Percentiles rank a stretch among this genome's conserved stretches.
phyloP scores from a whole-genome alignment of 441 rosid genomes.

The Daphne laureola region DNA sequence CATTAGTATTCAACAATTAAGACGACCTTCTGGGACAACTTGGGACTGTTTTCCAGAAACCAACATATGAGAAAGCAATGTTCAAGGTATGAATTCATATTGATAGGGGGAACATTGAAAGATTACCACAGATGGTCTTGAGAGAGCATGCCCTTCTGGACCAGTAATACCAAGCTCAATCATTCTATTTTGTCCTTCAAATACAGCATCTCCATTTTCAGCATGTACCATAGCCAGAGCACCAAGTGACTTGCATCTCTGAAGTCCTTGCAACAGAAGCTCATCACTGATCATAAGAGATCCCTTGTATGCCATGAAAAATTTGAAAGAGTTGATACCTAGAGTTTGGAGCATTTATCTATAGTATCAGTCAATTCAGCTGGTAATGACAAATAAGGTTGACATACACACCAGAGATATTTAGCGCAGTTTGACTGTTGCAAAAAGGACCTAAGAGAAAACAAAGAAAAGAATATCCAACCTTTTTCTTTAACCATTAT shows the following conservation, averaged over 20 bases:
- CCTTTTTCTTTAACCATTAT: conserved; percentile 83
- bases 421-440: not conserved
- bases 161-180: conserved; percentile 89
- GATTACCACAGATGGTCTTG: conserved; percentile 87
- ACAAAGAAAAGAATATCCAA: conserved; percentile 8
- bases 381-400: not conserved
- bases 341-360: conserved; percentile 11
- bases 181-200: conserved; percentile 90
- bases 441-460: conserved; percentile 12
- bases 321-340: conserved; percentile 98
- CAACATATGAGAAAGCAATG: too few species aligned
- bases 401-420: conserved; percentile 1
- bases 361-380: not conserved
- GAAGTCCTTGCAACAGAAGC: conserved; percentile 71
- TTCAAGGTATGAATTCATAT: too few species aligned
- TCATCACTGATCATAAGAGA: conserved; percentile 75
- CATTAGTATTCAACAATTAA: too few species aligned
- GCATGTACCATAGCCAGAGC: conserved; percentile 99
- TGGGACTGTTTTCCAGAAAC: too few species aligned
- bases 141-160: conserved; percentile 96
- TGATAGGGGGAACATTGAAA: not conserved
- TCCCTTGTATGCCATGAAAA: conserved; percentile 93
- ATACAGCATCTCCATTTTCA: conserved; percentile 97
- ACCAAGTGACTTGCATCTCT: conserved; percentile 86
- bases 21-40: too few species aligned